Base-by-base conservation (phyloP, 495 filamentous ascomycete species). In the Hypoxylon cercidicola region DNA sequence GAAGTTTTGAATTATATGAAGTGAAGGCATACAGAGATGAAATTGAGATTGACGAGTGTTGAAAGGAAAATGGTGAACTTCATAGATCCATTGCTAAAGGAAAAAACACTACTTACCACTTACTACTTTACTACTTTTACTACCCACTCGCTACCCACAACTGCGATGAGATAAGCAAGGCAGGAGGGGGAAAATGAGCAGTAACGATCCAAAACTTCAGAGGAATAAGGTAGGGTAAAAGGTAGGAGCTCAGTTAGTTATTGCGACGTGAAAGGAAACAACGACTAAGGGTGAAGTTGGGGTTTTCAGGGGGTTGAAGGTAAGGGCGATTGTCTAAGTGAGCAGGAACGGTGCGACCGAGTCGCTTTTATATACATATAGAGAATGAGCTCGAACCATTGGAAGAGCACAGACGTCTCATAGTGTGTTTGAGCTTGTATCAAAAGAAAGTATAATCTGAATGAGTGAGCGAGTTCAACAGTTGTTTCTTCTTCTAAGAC, bases 311-410 rank as follows among this genome's bases (percentile, higher is more conserved):
- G 25, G 25, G n/a, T n/a, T 28, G 25, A 3, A 28, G 25, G 25
- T 28, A 28, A 28, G 3, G 25, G 25, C 25, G 7, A 7, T 3
- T 3, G 25, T 43, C 15, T 43, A 44, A 13, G 50, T 37, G 21
- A 16, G 23, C 47, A 16, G 30, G 56, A 12, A 50, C 25, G 37
- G 1, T 34, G 39, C 47, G 57, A 50, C 57, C 35, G 35, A 39
- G 47, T 28, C 48, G 57, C 47, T 19, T 25, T 41, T 60, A n/a
- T n/a, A n/a, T 60, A 60, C 52, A 9, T n/a, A 45, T 25, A 11
- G 20, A 52, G 46, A 12, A 18, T 21, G 18, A 46, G 19, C 7
- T 1, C 11, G 20, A 30, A 63, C 16, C 60, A 57, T 63, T 51
- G 12, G 52, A 19, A 51, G 25, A 12, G 25, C 18, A 35, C 18